Evolutionary conservation across 2,329 filamentous ascomycete genomes (phyloP).

Genomic region (Phaeosphaeriaceae sp.): DNA sequence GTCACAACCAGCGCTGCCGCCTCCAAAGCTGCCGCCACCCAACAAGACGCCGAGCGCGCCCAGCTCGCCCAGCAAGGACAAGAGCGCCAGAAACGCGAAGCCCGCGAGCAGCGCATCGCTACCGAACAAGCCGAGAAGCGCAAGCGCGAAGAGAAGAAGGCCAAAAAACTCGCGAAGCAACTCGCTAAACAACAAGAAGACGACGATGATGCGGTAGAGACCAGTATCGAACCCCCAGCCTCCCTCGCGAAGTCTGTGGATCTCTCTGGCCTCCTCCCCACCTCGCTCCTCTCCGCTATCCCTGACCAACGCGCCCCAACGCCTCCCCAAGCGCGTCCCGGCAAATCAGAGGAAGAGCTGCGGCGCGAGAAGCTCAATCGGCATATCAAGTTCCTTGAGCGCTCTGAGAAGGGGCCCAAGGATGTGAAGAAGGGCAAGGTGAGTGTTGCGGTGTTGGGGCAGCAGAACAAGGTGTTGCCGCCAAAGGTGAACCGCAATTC

Average conservation of each 20-base stretch:
- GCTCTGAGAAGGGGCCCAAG: slow-evolving; percentile 56
- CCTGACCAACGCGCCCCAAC: slow-evolving; percentile 54
- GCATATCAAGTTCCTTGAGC: slow-evolving; percentile 57
- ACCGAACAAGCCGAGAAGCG: slow-evolving; percentile 43
- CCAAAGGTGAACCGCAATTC: slow-evolving; percentile 53
- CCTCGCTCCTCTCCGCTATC: slow-evolving; percentile 58
- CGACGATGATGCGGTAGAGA: slow-evolving; percentile 5
- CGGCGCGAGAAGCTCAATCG: slow-evolving; percentile 55
- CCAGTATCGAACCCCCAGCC: background rate
- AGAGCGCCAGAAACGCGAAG: slow-evolving; percentile 38
- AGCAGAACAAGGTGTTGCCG: slow-evolving; percentile 49
- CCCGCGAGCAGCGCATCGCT: slow-evolving; percentile 37
- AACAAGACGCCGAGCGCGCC: slow-evolving; percentile 40
- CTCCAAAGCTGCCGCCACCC: slow-evolving; percentile 33
- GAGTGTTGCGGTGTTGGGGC: slow-evolving; percentile 57
- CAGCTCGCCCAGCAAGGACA: slow-evolving; percentile 36
- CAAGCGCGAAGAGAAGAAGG: slow-evolving; percentile 38
- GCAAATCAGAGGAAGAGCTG: slow-evolving; percentile 38
- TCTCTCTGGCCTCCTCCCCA: slow-evolving; percentile 59
- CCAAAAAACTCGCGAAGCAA: slow-evolving; percentile 34
- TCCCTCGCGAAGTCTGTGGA: slow-evolving; percentile 7
- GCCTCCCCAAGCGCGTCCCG: slow-evolving; percentile 43
- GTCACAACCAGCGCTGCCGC: slow-evolving; percentile 42
- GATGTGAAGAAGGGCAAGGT: slow-evolving; percentile 58
- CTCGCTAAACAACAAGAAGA: slow-evolving; percentile 17